A percentile compares a stretch with the other conserved stretches of the same genome.
phyloP scores from a whole-genome alignment of 1,284 basidiomycete genomes.

The Marasmius oreades region DNA sequence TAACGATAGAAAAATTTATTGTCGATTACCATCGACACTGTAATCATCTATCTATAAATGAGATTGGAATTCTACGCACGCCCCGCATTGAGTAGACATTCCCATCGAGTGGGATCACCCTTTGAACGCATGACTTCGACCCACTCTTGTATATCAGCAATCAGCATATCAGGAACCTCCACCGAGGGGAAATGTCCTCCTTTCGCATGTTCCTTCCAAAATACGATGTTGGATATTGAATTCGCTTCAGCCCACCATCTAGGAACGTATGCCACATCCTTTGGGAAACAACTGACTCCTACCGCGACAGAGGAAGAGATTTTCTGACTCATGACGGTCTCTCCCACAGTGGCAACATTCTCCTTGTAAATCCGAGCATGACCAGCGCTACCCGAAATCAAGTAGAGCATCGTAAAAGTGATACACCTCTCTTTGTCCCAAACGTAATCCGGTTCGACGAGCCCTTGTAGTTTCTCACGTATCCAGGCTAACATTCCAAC shows the following conservation, averaged over 20 bases:
- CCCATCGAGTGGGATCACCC: constrained; percentile 6
- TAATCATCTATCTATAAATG: neutral
- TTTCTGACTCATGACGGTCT: constrained; percentile 17
- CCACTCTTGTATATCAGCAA: constrained; percentile 10
- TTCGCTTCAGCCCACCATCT: constrained; percentile 27
- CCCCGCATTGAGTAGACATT: constrained; percentile 9
- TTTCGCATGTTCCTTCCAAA: constrained; percentile 27
- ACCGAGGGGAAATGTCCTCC: constrained; percentile 14
- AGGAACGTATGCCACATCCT: constrained; percentile 26
- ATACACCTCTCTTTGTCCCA: constrained; percentile 15
- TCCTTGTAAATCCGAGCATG: constrained; percentile 31
- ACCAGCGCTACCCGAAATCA: constrained; percentile 13
- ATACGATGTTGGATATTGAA: constrained; percentile 25
- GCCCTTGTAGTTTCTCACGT: constrained; percentile 15
- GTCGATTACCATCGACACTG: neutral
- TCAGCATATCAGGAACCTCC: constrained; percentile 11
- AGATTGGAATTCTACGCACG: too few relatives aligned
- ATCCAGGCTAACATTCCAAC: constrained; percentile 20
- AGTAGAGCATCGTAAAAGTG: constrained; percentile 18
- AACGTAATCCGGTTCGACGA: constrained; percentile 11
- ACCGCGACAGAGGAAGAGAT: constrained; percentile 21
- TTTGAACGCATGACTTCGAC: constrained; percentile 6
- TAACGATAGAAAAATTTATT: too few relatives aligned
- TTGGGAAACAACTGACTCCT: constrained; percentile 25
- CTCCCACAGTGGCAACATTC: constrained; percentile 13